Percentiles rank a stretch among this genome's conserved stretches.
Evolutionary conservation across 108 stramenopile species (phyloP).

Genomic region (Fistulifera pelliculosa): DNA sequence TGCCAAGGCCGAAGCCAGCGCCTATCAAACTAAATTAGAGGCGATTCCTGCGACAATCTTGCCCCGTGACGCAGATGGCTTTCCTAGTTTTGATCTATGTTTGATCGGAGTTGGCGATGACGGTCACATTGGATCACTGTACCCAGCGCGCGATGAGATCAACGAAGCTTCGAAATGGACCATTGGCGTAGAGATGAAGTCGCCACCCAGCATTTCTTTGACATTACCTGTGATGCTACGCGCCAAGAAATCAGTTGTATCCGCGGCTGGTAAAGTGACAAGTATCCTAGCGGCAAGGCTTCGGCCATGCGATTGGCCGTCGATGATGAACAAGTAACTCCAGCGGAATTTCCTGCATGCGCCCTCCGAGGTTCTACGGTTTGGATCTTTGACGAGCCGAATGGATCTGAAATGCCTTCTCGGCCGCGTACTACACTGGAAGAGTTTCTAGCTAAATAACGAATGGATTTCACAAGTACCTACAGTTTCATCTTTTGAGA

Average conservation of each 20-base stretch:
- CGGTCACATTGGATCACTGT: slow-evolving; percentile 69
- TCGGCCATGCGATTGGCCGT: slow-evolving; percentile 64
- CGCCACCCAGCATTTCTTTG: slow-evolving; percentile 62
- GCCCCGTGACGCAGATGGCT: slow-evolving; percentile 33
- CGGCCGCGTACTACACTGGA: no score
- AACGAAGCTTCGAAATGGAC: slow-evolving; percentile 40
- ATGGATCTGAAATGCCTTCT: slow-evolving; percentile 32
- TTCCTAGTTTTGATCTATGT: slow-evolving; percentile 70
- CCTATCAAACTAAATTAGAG: slow-evolving; percentile 49
- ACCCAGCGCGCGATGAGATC: slow-evolving; percentile 61
- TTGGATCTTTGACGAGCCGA: slow-evolving; percentile 71
- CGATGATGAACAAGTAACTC: slow-evolving; percentile 39
- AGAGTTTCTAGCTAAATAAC: no score
- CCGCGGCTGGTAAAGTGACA: slow-evolving; percentile 61
- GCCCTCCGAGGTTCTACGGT: slow-evolving; percentile 44
- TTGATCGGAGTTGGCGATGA: slow-evolving; percentile 80
- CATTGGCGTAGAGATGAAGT: slow-evolving; percentile 50
- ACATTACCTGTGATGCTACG: slow-evolving; percentile 61
- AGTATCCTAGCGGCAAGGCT: slow-evolving; percentile 76
- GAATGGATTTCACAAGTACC: no score
- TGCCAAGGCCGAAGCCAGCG: slow-evolving; percentile 41
- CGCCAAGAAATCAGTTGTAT: slow-evolving; percentile 53
- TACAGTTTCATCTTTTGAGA: no score
- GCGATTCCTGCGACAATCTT: slow-evolving; percentile 23
- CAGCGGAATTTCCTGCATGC: slow-evolving; percentile 55